phyloP scores from a whole-genome alignment of 208 protist species.

The Crithidia thermophila region DNA sequence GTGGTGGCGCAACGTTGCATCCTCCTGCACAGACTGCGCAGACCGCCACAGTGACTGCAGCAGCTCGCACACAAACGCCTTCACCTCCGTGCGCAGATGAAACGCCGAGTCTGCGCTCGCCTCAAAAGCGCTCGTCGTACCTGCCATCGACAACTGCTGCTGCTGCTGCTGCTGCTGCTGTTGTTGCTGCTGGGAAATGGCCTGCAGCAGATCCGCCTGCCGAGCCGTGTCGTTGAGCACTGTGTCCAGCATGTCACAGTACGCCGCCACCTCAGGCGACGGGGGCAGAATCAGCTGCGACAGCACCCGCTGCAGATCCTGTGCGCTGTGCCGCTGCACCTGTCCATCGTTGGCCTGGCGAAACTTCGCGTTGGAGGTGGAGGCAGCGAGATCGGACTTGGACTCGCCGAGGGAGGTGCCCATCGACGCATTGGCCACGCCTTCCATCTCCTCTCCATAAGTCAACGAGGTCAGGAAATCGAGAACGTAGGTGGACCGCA shows the following conservation, averaged over 20 bases:
- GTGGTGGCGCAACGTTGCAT: slow-evolving; percentile 26
- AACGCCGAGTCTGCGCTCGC: not conserved
- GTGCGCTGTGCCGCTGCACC: slow-evolving; percentile 32
- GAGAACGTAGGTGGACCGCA: slow-evolving; percentile 4
- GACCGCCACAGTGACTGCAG: slow-evolving; percentile 47
- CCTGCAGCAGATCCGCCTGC: slow-evolving; percentile 54
- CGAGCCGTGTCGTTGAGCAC: slow-evolving; percentile 50
- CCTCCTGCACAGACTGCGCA: slow-evolving; percentile 22
- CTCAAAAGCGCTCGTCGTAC: not conserved
- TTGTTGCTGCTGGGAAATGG: slow-evolving; percentile 38
- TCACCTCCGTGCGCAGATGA: slow-evolving; percentile 11
- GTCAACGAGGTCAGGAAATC: slow-evolving; percentile 28
- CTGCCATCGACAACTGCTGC: not conserved
- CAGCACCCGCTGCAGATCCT: slow-evolving; percentile 50
- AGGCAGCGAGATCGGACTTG: not conserved
- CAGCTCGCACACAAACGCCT: slow-evolving; percentile 21
- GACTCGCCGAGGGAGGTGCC: not conserved
- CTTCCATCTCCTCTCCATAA: slow-evolving; percentile 21
- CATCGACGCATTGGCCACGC: slow-evolving; percentile 8
- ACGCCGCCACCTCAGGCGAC: slow-evolving; percentile 62
- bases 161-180: not conserved
- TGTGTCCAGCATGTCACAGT: slow-evolving; percentile 39
- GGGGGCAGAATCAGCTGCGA: slow-evolving; percentile 55
- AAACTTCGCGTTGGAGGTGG: slow-evolving; percentile 20
- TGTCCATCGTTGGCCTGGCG: slow-evolving; percentile 24